These are phyloP conservation scores for Mycosarcoma maydis DNA, from an alignment of 1,284 basidiomycete genomes.

Conservation along the genomic window DNA sequence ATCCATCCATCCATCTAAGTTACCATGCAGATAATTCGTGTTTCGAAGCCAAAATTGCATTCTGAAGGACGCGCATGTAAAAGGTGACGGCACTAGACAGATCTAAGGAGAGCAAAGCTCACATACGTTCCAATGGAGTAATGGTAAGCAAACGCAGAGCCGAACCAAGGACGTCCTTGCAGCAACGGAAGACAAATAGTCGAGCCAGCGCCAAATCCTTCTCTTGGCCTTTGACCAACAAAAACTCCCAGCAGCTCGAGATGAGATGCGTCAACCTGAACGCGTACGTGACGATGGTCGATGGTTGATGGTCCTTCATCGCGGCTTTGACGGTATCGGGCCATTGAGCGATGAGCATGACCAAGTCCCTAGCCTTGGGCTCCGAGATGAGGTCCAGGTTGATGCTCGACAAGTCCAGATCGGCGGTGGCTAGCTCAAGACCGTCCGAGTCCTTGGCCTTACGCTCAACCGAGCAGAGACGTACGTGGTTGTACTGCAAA, in stretches of 20 bases:
- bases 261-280: slow-evolving; percentile 83
- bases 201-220: slow-evolving; percentile 81
- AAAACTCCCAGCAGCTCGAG: slow-evolving; percentile 85
- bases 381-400: slow-evolving; percentile 76
- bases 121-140: slow-evolving; percentile 86
- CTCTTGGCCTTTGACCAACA: slow-evolving; percentile 81
- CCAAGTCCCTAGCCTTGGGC: slow-evolving; percentile 84
- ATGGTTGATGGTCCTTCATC: slow-evolving; percentile 86
- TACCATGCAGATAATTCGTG: too few species aligned
- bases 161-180: slow-evolving; percentile 85
- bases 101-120: too few species aligned
- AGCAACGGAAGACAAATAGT: slow-evolving; percentile 87
- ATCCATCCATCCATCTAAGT: too few species aligned
- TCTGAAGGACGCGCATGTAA: too few species aligned
- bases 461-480: slow-evolving; percentile 88
- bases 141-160: slow-evolving; percentile 89
- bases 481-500: slow-evolving; percentile 85
- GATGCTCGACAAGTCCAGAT: slow-evolving; percentile 73
- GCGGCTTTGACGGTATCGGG: slow-evolving; percentile 89
- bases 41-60: too few species aligned
- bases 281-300: slow-evolving; percentile 82
- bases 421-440: slow-evolving; percentile 73
- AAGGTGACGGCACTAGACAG: too few species aligned
- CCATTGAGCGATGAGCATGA: slow-evolving; percentile 85
- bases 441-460: slow-evolving; percentile 84